Base-by-base conservation (phyloP, 1,284 basidiomycete genomes). In the Anthracocystis walkeri region DNA sequence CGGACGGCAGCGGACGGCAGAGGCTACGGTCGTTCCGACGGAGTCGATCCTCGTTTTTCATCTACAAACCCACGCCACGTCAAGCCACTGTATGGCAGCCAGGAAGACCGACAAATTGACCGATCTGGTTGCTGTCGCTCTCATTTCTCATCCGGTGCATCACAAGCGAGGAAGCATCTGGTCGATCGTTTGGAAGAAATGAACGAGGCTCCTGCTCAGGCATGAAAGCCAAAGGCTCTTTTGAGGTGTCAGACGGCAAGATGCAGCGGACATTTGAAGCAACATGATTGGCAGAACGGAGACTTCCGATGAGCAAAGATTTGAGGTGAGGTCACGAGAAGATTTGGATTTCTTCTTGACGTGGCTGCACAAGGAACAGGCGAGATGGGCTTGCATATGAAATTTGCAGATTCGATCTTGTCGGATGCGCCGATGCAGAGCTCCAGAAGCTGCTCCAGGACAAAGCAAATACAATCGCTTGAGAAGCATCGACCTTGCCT, bases 201-300 rank as follows among this genome's bases (percentile, higher is more conserved):
- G 23, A 41, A n/a, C 11, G 21, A 38, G 21, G 38, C 49, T 33
- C 12, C 41, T 18, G 29, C 8, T 27, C n/a, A 62, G 18, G 45
- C 35, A 23, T 31, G 23, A 25, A 41, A 45, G 42, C 18, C 35
- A 14, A 25, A 42, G 33, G 38, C 48, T 31, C 49, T 40, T 54
- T 25, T 27, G 45, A 60, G 44, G n/a, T 50, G 52, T 46, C 66
- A 56, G 16, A 42, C 48, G 51, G 38, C 66, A 44, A 56, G 41
- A 29, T 59, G 60, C 52, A 59, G 45, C 60, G 51, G 52, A 61
- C 38, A 41, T 49, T 46, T 40, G 65, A 45, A 21, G 44, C 40
- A 45, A 16, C 23, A 44, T 55, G 46, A 63, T 58, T 58, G 60
- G 55, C 29, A 63, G 60, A 38, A 54, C 60, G 60, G 56, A 69